Base-by-base conservation (phyloP, 2,329 filamentous ascomycete genomes). In the Leptographium radiaticola region DNA sequence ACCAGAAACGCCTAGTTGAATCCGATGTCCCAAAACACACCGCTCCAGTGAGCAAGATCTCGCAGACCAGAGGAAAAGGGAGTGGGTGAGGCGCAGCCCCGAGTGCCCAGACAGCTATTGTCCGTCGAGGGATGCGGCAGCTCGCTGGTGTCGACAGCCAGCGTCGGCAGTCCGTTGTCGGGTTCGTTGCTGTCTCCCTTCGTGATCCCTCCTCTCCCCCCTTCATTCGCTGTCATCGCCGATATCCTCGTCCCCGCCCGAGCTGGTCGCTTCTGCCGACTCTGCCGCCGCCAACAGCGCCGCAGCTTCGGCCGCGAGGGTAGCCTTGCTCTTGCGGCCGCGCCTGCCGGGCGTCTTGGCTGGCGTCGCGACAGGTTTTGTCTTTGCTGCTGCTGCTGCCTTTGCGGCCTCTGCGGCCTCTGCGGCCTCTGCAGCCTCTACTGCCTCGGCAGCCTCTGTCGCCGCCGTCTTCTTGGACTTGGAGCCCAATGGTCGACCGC, bases 271-370 rank as follows among this genome's bases (percentile, higher is more conserved):
- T 12, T 33, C 38, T 6, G 16, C 40, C 12, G 49, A 20, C 15
- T 36, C 49, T 12, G 40, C 50, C 16, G 16, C 50, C 16, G 31
- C 50, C 12, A 38, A 12, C 43, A 33, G 49, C 0, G 25, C 56
- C 3, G 36, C 36, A 1, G 30, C 53, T 45, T 60, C 58, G 2
- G 58, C 58, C 30, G 57, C 58, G 1, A 60, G 57, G 36, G 54
- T 52, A 1, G 58, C 58, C 57, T 60, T 60, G 57, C 58, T 60
- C 55, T 60, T 60, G 52, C 58, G 58, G 49, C 58, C 58, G 25
- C 58, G 58, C 50, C 55, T 59, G 20, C 55, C 57, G 1, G 58
- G 55, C 30, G 51, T 55, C 53, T 54, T 53, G 47, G 6, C 25
- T 7, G 43, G 34, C 12, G 38, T 53, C 25, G 45, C 30, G 7